Evolutionary conservation across 257 asterid genomes (phyloP).

Genomic region (Scutellaria minor): DNA sequence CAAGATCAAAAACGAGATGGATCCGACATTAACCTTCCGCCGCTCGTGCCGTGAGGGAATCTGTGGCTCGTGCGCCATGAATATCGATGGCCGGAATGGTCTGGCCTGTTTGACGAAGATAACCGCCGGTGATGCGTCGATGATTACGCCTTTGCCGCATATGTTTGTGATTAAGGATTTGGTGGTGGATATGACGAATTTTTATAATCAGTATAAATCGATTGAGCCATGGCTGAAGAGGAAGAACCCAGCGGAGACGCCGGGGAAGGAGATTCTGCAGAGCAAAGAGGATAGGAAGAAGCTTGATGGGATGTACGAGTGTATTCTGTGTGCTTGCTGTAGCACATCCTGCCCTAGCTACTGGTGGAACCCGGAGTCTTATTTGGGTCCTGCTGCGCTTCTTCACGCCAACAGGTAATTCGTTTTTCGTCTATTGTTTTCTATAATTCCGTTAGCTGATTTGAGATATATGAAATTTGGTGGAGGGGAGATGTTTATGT

Average conservation of each 20-base stretch:
- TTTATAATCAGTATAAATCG: constrained; percentile 91
- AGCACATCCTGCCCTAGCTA: constrained; percentile 96
- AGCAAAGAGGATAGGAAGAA: constrained; percentile 83
- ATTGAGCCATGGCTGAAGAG: constrained; percentile 98
- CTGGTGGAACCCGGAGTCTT: constrained; percentile 99
- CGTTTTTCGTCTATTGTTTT: neutral
- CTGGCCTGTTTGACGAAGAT: constrained; percentile 89
- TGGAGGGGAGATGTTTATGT: neutral
- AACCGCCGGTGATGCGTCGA: constrained; percentile 49
- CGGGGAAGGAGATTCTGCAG: constrained; percentile 84
- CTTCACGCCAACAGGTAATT: constrained; percentile 85
- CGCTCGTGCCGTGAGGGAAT: constrained; percentile 98
- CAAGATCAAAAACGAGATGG: constrained; percentile 91
- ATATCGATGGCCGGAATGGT: constrained; percentile 85
- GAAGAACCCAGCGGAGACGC: constrained; percentile 60
- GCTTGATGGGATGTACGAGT: constrained; percentile 97
- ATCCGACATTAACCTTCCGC: constrained; percentile 83
- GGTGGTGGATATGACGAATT: constrained; percentile 97
- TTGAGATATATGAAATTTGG: constrained; percentile 15
- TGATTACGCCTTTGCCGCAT: constrained; percentile 88
- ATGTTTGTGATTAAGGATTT: constrained; percentile 95
- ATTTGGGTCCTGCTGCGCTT: constrained; percentile 96
- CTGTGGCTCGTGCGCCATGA: constrained; percentile 98
- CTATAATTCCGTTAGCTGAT: constrained; percentile 5
- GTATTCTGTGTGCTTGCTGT: constrained; percentile 95